These are phyloP conservation scores for Macadamia integrifolia DNA, from an alignment of 164 flowering plant species.

Conservation along the genomic window DNA sequence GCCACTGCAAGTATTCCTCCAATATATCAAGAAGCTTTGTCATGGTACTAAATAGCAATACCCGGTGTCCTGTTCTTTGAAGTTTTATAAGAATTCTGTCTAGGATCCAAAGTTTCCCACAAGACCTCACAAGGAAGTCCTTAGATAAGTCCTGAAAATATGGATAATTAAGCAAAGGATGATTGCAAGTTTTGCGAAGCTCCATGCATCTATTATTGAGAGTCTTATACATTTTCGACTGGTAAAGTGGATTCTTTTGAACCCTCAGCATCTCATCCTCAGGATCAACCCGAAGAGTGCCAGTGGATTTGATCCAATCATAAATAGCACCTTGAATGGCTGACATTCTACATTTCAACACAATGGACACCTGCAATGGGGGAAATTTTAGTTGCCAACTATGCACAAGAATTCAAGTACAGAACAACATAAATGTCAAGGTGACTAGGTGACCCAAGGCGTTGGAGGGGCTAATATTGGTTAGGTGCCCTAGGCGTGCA, in stretches of 20 bases:
- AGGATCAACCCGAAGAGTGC: slow-evolving; percentile 90
- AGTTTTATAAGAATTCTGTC: slow-evolving; percentile 94
- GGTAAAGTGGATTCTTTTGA: slow-evolving; percentile 68
- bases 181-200: slow-evolving; percentile 92
- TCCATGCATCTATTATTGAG: slow-evolving; percentile 96
- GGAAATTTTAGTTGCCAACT: neutral
- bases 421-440: no score
- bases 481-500: no score
- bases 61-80: slow-evolving; percentile 90
- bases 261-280: slow-evolving; percentile 78
- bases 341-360: slow-evolving; percentile 90
- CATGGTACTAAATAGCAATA: slow-evolving; percentile 95
- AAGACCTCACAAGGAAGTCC: slow-evolving; percentile 86
- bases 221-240: slow-evolving; percentile 59
- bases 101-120: slow-evolving; percentile 93
- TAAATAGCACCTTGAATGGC: slow-evolving; percentile 88
- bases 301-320: slow-evolving; percentile 98
- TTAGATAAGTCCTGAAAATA: slow-evolving; percentile 73
- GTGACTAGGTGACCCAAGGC: no score
- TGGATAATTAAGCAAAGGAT: slow-evolving; percentile 95
- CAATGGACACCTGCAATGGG: slow-evolving; percentile 62
- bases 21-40: slow-evolving; percentile 93
- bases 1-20: slow-evolving; percentile 94
- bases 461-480: no score
- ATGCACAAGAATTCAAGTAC: neutral